These are phyloP conservation scores for Blastocystis sp. DNA, from an alignment of 352 stramenopile species.

Conservation along the genomic window DNA sequence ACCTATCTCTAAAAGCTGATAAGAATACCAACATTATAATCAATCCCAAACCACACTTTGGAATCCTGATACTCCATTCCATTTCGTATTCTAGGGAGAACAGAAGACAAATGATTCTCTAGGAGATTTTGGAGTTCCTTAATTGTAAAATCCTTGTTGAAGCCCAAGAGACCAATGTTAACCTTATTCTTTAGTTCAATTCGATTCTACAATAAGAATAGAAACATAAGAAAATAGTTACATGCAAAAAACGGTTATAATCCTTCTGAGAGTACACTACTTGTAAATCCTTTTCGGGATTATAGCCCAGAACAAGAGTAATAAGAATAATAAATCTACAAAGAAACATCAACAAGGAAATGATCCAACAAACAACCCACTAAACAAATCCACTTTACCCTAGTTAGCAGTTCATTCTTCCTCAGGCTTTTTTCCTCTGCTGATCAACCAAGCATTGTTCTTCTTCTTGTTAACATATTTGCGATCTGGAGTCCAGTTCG, in stretches of 20 bases:
- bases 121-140: background rate
- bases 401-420: background rate
- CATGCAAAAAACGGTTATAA: slow-evolving; percentile 29
- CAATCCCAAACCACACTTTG: slow-evolving; percentile 1
- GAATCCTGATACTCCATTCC: slow-evolving; percentile 34
- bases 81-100: slow-evolving; percentile 36
- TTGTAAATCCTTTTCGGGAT: slow-evolving; percentile 53
- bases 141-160: slow-evolving; percentile 18
- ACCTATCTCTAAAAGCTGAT: background rate
- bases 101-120: background rate
- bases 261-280: slow-evolving; percentile 48
- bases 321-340: background rate
- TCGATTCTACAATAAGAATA: background rate
- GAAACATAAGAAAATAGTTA: background rate
- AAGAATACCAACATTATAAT: background rate
- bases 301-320: background rate
- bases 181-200: slow-evolving; percentile 12
- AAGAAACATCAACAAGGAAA: background rate
- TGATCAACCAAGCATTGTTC: slow-evolving; percentile 58
- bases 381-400: slow-evolving; percentile 13
- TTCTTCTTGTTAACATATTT: slow-evolving; percentile 54
- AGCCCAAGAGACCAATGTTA: slow-evolving; percentile 29
- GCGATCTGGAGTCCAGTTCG: slow-evolving; percentile 4
- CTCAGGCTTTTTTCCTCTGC: slow-evolving; percentile 59
- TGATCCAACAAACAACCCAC: slow-evolving; percentile 37